Evolutionary conservation across 352 stramenopile genomes (phyloP).

Genomic region (Pythium vanterpoolii): DNA sequence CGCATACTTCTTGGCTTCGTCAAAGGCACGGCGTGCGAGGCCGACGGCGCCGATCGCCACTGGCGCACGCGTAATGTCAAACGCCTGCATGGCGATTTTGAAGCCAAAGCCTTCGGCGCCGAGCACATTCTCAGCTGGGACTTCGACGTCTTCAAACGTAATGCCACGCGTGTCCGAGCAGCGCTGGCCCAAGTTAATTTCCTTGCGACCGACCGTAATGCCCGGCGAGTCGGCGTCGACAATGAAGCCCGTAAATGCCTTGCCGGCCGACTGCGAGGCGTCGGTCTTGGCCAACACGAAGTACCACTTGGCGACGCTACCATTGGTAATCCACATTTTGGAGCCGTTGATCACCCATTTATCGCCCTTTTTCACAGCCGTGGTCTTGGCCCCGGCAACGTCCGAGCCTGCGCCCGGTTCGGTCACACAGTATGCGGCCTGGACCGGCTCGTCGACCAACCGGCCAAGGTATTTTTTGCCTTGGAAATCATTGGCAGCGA

Average conservation of each 20-base stretch:
- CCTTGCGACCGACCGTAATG: slow-evolving; percentile 86
- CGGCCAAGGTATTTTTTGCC: slow-evolving; percentile 86
- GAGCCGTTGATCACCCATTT: slow-evolving; percentile 92
- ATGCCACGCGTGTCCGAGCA: slow-evolving; percentile 89
- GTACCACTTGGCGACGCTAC: slow-evolving; percentile 87
- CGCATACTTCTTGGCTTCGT: slow-evolving; percentile 87
- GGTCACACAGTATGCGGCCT: slow-evolving; percentile 89
- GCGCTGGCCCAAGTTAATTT: slow-evolving; percentile 91
- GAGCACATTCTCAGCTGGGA: slow-evolving; percentile 86
- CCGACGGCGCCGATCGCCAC: slow-evolving; percentile 87
- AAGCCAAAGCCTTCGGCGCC: slow-evolving; percentile 87
- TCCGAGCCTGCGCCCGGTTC: slow-evolving; percentile 89
- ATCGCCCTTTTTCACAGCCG: slow-evolving; percentile 90
- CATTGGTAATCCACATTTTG: slow-evolving; percentile 96
- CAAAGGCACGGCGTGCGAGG: slow-evolving; percentile 81
- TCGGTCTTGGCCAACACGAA: slow-evolving; percentile 92
- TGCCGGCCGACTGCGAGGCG: slow-evolving; percentile 54
- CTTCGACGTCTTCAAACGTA: slow-evolving; percentile 90
- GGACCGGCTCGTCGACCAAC: slow-evolving; percentile 75
- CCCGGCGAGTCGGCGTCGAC: slow-evolving; percentile 84
- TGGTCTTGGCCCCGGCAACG: slow-evolving; percentile 87
- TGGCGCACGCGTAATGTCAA: slow-evolving; percentile 88
- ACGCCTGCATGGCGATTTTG: slow-evolving; percentile 92
- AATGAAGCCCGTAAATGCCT: slow-evolving; percentile 90
- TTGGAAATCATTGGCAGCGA: slow-evolving; percentile 78